Base-by-base conservation (phyloP, 345 rosid genomes). In the Eucalyptus leucophloia region DNA sequence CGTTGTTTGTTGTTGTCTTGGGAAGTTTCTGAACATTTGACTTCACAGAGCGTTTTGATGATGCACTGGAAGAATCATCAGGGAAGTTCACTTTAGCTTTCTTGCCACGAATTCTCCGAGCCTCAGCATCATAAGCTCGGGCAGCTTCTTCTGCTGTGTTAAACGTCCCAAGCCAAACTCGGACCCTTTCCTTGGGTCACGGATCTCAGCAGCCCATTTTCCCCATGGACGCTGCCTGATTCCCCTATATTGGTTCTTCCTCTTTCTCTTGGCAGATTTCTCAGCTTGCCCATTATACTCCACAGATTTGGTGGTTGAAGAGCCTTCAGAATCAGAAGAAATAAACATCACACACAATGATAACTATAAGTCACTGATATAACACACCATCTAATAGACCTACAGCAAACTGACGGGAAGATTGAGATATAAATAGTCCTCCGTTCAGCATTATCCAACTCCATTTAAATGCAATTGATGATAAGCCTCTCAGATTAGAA, bases 161-260 rank as follows among this genome's bases (percentile, higher is more conserved):
- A 89, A 97, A 97, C 49, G 99, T 97, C 87, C 99, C 99, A 17
- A 97, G 94, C 99, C 99, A 97, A 87, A 97, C 97, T 60, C 99
- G 96, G 12, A 96, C 98, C 83, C 99, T 92, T 97, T 95, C 69
- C 93, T 94, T 26, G 99, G 99, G 88, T 97, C 99, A 91, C 99
- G 98, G 47, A 97, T 97, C 95, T 97, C 99, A 89, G 99, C 99
- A 65, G 99, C 99, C 99, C 99, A 97, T 91, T 96, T 97, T 1
- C 99, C 99, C 99, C 99, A 97, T 51, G 99, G 99, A 16, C 99
- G 99, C 90, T 96, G 99, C 90, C 99, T 92, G 21, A 97, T 97
- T 86, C 99, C 99, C 44, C 99, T 89, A 80, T 94, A 96, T 89
- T 93, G 98, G 82, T 95, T 97, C 96, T 97, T 97, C 92, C 99